These are phyloP conservation scores for Amauroascus niger DNA, from an alignment of 2,329 filamentous ascomycete species.

Conservation along the genomic window DNA sequence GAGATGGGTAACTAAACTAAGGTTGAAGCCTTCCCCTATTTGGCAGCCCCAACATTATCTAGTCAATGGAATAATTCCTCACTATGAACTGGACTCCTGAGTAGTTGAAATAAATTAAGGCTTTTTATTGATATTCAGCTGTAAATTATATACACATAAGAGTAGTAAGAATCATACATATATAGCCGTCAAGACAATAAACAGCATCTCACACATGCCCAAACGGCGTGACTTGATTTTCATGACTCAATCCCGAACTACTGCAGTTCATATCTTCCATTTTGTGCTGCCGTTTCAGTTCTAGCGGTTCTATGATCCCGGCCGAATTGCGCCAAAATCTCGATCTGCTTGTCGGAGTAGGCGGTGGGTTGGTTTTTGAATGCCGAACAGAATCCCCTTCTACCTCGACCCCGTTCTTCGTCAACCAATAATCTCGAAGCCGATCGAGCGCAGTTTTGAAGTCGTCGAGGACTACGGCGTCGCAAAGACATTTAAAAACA, in stretches of 20 bases:
- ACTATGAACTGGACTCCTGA: too few relatives aligned
- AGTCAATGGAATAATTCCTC: too few relatives aligned
- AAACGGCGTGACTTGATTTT: constrained; percentile 8
- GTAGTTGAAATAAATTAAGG: too few relatives aligned
- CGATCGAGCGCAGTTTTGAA: constrained; percentile 52
- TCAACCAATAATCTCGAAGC: constrained; percentile 28
- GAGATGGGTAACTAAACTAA: neutral
- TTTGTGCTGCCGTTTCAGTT: constrained; percentile 8
- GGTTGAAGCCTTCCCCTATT: too few relatives aligned
- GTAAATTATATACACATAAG: neutral
- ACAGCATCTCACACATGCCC: constrained; percentile 3
- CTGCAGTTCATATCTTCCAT: constrained; percentile 4
- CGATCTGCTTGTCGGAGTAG: constrained; percentile 1
- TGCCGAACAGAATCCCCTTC: neutral
- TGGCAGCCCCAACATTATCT: neutral
- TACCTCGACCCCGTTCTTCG: constrained; percentile 22
- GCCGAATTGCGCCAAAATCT: constrained; percentile 6
- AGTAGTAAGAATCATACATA: neutral
- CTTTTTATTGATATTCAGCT: neutral
- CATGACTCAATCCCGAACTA: constrained; percentile 6
- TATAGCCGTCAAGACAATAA: neutral
- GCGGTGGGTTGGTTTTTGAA: neutral
- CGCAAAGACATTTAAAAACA: constrained; percentile 58
- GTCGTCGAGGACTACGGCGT: constrained; percentile 57
- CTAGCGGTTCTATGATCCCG: constrained; percentile 7